Evolutionary conservation across 2,329 filamentous ascomycete species (phyloP).

Genomic region (Phoma herbarum): DNA sequence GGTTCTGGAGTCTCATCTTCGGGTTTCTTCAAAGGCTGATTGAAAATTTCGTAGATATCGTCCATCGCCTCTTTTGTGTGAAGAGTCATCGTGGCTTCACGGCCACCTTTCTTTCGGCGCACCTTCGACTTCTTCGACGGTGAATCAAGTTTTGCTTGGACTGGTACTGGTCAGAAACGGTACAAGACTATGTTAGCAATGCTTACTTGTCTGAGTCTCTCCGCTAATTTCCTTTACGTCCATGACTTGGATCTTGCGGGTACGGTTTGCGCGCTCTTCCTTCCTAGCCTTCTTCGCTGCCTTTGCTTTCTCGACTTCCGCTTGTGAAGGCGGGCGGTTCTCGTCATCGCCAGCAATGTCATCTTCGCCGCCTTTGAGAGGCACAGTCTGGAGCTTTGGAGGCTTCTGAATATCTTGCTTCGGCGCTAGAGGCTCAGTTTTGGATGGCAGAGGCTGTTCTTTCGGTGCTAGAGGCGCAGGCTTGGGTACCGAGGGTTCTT

Average conservation of each 20-base stretch:
- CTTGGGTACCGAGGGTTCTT: constrained; percentile 15
- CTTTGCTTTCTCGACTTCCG: constrained; percentile 67
- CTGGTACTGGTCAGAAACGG: constrained; percentile 56
- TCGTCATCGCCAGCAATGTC: constrained; percentile 55
- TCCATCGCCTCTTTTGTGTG: constrained; percentile 95
- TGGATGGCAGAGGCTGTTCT: constrained; percentile 22
- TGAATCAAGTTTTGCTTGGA: constrained; percentile 92
- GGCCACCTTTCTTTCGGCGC: constrained; percentile 73
- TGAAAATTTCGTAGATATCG: constrained; percentile 97
- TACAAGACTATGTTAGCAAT: neutral
- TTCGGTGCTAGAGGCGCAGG: constrained; percentile 9
- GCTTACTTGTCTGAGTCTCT: constrained; percentile 90
- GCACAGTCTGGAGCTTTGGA: constrained; percentile 39
- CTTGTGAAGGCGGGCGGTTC: constrained; percentile 56
- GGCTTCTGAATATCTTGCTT: constrained; percentile 29
- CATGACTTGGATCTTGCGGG: constrained; percentile 74
- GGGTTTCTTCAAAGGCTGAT: constrained; percentile 74
- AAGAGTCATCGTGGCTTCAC: constrained; percentile 96
- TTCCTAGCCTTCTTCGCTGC: constrained; percentile 56
- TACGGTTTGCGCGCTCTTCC: constrained; percentile 60
- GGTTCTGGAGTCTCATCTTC: constrained; percentile 58
- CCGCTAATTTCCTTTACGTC: constrained; percentile 72
- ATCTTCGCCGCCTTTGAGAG: constrained; percentile 47
- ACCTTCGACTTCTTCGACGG: constrained; percentile 81
- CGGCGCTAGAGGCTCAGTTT: constrained; percentile 25